Evolutionary conservation across 768 basidiomycete genomes (phyloP).

Genomic region (Boletus reticulatus): DNA sequence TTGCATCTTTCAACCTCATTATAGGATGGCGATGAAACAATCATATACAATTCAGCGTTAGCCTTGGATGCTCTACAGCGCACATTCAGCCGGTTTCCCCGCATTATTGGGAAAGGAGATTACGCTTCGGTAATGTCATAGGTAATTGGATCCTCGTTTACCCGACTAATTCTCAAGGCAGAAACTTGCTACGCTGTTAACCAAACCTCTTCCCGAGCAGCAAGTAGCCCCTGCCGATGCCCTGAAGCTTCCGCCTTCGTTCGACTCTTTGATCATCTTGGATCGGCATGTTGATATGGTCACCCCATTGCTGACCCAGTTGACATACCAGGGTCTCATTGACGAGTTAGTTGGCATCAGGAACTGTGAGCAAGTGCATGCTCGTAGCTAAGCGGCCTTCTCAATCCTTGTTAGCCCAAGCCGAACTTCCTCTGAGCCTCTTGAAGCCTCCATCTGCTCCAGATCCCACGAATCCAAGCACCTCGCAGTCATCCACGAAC

Average conservation of each 20-base stretch:
- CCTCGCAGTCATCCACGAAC: constrained; percentile 43
- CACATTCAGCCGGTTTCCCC: constrained; percentile 85
- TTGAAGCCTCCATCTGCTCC: constrained; percentile 55
- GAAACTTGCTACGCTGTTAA: constrained; percentile 75
- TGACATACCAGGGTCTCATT: constrained; percentile 95
- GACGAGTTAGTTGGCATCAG: constrained; percentile 90
- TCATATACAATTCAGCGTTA: constrained; percentile 85
- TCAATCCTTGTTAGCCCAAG: constrained; percentile 52
- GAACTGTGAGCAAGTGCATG: constrained; percentile 63
- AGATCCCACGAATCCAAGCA: constrained; percentile 35
- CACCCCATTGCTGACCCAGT: constrained; percentile 90
- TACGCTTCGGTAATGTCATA: constrained; percentile 59
- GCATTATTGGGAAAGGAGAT: constrained; percentile 92
- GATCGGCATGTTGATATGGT: constrained; percentile 95
- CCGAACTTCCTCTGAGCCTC: constrained; percentile 74
- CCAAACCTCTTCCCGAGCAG: constrained; percentile 51
- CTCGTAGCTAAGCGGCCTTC: background rate
- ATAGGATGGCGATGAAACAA: constrained; percentile 91
- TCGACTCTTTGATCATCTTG: constrained; percentile 86
- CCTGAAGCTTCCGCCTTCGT: constrained; percentile 49
- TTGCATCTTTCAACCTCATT: background rate
- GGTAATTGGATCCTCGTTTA: background rate
- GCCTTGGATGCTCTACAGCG: constrained; percentile 82
- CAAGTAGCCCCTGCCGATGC: constrained; percentile 38
- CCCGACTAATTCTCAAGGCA: constrained; percentile 31